Percentiles rank a stretch among this genome's conserved stretches.
These are phyloP conservation scores for Kazachstania taianensis DNA, from an alignment of 805 yeast species.

Conservation along the genomic window DNA sequence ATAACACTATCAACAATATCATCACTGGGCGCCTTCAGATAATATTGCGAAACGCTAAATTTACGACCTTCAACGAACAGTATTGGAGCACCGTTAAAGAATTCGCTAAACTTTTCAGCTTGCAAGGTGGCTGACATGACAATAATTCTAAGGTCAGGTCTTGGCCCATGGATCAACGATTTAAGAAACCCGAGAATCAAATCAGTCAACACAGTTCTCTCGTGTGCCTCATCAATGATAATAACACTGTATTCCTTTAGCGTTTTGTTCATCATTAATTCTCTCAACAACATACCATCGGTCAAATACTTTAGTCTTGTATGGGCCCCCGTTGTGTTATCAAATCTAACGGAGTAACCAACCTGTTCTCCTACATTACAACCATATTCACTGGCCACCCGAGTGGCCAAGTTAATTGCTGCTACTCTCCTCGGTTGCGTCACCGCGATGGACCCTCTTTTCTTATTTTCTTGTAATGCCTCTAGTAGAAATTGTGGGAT, in stretches of 20 bases:
- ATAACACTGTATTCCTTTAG: constrained; percentile 62
- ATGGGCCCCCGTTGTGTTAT: constrained; percentile 47
- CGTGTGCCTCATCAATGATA: constrained; percentile 95
- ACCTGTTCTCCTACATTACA: constrained; percentile 67
- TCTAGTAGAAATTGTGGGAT: constrained; percentile 83
- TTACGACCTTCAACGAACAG: constrained; percentile 82
- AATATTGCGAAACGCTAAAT: constrained; percentile 70
- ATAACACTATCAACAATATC: constrained; percentile 78
- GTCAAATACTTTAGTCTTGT: constrained; percentile 81
- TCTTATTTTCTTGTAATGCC: constrained; percentile 15
- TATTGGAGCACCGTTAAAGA: constrained; percentile 74
- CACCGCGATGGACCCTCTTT: constrained; percentile 60
- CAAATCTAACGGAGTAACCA: constrained; percentile 90
- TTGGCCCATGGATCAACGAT: constrained; percentile 39
- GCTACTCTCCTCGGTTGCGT: constrained; percentile 98
- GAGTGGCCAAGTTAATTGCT: constrained; percentile 83
- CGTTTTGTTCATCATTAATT: constrained; percentile 64
- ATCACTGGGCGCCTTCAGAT: constrained; percentile 52
- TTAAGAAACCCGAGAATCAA: constrained; percentile 81
- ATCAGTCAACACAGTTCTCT: constrained; percentile 87
- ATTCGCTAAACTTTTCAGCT: constrained; percentile 68
- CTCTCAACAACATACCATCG: constrained; percentile 95
- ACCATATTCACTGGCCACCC: constrained; percentile 87
- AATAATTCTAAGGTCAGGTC: constrained; percentile 55
- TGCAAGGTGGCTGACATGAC: constrained; percentile 97